Base-by-base conservation (phyloP, 2,329 filamentous ascomycete genomes). In the Teratosphaeriaceae sp. region DNA sequence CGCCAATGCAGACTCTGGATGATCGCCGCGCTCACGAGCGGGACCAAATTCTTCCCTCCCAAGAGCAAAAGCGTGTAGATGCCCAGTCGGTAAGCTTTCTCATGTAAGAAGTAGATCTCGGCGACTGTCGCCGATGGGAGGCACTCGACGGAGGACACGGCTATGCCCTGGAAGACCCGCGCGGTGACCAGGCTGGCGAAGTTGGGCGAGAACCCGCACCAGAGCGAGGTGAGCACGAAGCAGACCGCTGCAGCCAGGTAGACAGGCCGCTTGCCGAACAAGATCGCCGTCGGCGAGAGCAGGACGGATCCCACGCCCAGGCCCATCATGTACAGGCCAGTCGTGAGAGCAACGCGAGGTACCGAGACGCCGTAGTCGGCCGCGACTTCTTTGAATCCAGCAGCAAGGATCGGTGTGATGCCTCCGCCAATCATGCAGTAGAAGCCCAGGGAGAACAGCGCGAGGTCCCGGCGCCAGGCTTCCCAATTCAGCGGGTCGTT, bases 401-500 rank as follows among this genome's bases (percentile, higher is more conserved):
- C 90, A 0, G 90, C 89, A 15, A 97, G 74, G 22, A 96, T 72
- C 0, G 92, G 85, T 0, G 89, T 96, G 71, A 94, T 94, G 33
- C 90, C 90, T 30, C 90, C 90, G 43, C 90, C 90, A 15, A 96
- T 67, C 80, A 96, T 85, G 64, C 88, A 95, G 65, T 94, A 95
- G 57, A 95, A 83, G 1, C 90, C 90, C 3, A 97, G 71, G 0
- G 84, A 90, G 0, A 94, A 56, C 48, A 97, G 67, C 0, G 90
- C 87, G 18, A 74, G 64, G 63, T 97, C 88, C 63, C 90, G 75
- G 30, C 87, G 78, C 81, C 86, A 87, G 5, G 75, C 69, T 0
- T 85, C 81, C 90, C 90, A 97, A 62, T 97, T 97, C 44, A 97
- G 69, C 1, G 90, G 90, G 56, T 97, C 90, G 52, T 97, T 96